Base-by-base conservation (phyloP, 306 rosid species). In the Vigna radiata region DNA sequence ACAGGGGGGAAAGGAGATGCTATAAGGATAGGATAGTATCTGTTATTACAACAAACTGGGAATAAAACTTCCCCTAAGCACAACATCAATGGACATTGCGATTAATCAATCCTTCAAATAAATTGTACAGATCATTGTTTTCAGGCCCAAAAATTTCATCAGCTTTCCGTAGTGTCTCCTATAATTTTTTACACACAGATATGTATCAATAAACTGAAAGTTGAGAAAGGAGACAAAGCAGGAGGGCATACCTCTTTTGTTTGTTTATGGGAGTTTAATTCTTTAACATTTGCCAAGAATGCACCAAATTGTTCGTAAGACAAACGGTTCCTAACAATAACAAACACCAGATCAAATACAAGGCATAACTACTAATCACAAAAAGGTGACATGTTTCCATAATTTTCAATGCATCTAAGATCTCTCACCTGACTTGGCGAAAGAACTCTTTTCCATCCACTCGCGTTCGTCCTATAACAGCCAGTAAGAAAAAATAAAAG, bases 241-340 rank as follows among this genome's bases (percentile, higher is more conserved):
- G 8, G 72, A 75, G 77, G 58, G 58, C 18, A 47, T 64, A 96
- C 99, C 97, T 96, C 99, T 82, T 78, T 91, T 54, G 98, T 91
- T 86, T 92, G 94, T 77, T 92, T 96, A 88, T 89, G 98, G 83
- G 94, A 83, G 81, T 96, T 96, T 81, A 95, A 83, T 80, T 92
- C 97, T 85, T 95, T 95, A 4, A 96, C 99, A 85, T 88, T 96
- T 70, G 96, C 89, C 73, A 96, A 80, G 83, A 96, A 96, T 77
- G 97, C 90, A 77, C 99, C 89, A 83, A 96, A 96, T 77, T 92
- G 98, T 85, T 92, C 99, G 50, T 96, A 95, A 15, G 99, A 95
- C 89, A 95, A 79, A 15, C 99, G 98, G 78, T 87, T 91, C 97
- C 99, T 95, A 75, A 76, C 27, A 17, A 64, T 11, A 44, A 70